Evolutionary conservation across 768 basidiomycete species (phyloP), one percentile per base, ranked within the genome.

Genomic region (Russula griseocarnosa): DNA sequence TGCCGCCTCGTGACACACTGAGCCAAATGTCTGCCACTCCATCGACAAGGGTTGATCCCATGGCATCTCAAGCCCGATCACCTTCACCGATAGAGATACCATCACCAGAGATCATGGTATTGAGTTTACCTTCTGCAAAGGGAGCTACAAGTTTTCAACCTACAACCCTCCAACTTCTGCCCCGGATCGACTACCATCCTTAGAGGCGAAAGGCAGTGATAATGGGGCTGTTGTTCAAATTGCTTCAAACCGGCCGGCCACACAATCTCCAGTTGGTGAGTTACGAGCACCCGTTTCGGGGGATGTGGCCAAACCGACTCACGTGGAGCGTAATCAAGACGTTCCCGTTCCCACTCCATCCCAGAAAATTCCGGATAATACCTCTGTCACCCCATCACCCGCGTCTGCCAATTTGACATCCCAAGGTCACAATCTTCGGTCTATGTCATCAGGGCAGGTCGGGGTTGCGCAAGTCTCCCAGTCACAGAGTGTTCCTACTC

Each of bases 401-500:
- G 5, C 52, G 9, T 40, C 32, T 42, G 5, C 50, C 36, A 44
- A 57, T 32, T 5, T 16, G 34, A 53, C 22, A 18, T 3, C 56
- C 8, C 49, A 34, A 28, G 50, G 4, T 2, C 34, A 8, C 7
- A 44, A 10, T 13, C 18, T 30, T n/a, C 62, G 38, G 18, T 20
- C 56, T n/a, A 34, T 26, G 32, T 24, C 51, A 11, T 3, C 56
- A 20, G 32, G 24, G 24, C 42, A 22, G 20, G 56, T 46, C 32
- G 42, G 11, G 6, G 42, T 52, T 38, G n/a, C n/a, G 20, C 58
- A 55, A 32, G 47, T 8, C 18, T 22, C 58, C 40, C 56, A 63
- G 18, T 22, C 58, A 32, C 56, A 58, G 22, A 50, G 18, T 42
- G 8, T n/a, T 40, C 32, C 58, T 3, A 30, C 36, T 10, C 30